Evolutionary conservation across 2,329 filamentous ascomycete species (phyloP), one percentile per base, ranked within the genome.

Genomic region (Sclerotiophoma versabilis): DNA sequence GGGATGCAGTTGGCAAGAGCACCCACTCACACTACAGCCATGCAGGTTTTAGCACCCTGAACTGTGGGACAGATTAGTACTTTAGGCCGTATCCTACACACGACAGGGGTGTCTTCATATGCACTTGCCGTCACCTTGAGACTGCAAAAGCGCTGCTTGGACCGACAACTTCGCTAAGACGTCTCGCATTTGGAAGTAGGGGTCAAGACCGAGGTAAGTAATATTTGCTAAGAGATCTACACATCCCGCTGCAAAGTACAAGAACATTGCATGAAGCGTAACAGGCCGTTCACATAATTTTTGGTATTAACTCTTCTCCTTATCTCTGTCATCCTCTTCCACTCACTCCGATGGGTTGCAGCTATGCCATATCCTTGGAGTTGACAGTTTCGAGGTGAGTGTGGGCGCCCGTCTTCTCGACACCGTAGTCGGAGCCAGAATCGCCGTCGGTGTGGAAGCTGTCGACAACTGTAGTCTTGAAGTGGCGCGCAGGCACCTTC

Each of bases 401-500:
- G n/a, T 51, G 49, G 7, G 56, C 58, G 22, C 54, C 63, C 29
- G 64, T 65, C 60, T 71, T 68, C 49, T 69, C 67, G 12, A 41
- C 22, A 12, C 54, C 48, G 27, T 58, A 58, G 27, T 65, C 66
- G 44, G 62, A 63, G 25, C 64, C 59, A 0, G 42, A 42, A 23
- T 62, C 60, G 37, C 58, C 57, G 4, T 54, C 45, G n/a, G 58
- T 41, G 37, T 64, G 52, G 42, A 69, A 64, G 27, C 58, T 60
- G 23, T 69, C 61, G 9, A 74, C 70, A 19, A 63, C 50, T 0
- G 71, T 72, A 14, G 41, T 37, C 12, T 49, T 57, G 53, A 75
- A 75, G 45, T 72, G 66, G 43, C 73, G 55, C 3, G 73, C 73
- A 19, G 65, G 41, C 7, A 72, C 58, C 34, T 64, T 64, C 54